Base-by-base conservation (phyloP, 2,329 filamentous ascomycete genomes). In the Aspergillus intermedius region DNA sequence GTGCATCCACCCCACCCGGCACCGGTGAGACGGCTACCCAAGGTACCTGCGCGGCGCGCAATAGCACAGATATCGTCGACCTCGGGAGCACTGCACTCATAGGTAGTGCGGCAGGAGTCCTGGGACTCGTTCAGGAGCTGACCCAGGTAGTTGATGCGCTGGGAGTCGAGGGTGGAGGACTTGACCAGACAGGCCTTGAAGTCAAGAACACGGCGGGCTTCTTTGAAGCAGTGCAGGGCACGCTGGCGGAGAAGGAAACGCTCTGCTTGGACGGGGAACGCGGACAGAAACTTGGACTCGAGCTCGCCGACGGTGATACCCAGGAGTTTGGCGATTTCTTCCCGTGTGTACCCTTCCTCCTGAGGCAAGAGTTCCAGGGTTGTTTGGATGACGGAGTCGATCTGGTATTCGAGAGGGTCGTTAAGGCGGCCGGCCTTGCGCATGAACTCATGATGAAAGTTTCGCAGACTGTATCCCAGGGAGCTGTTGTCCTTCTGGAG, bases 1-100 rank as follows among this genome's bases (percentile, higher is more conserved):
- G 83, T 93, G 73, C 93, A 97, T 2, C 93, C 93, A 53, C 93
- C 93, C 93, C 93, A 98, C 3, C 93, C 93, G 0, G 93, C 93
- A 35, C 93, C 93, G 0, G 91, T 97, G 58, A 96, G 73, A 22
- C 91, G 77, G 58, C 87, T 90, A 23, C 91, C 93, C 65, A 89
- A 90, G 15, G 87, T 82, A 2, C 93, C 93, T 1, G 87, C 87
- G 13, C 75, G 77, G 23, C 84, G 78, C 0, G 91, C 91, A 56
- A 97, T 85, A 35, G 77, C 68, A 68, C 91, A 97, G 34, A 98
- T 80, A 53, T 88, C 78, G 66, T 98, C 91, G n/a, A 97, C 80
- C 69, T 97, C 91, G 0, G 87, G 83, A 60, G 88, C 95, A 60
- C 87, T 93, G 74, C 91, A 97, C 62, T 96, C 88, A 70, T 93